Conservation (phyloP, 352 stramenopile species). For the Pythium oligandrum region DNA sequence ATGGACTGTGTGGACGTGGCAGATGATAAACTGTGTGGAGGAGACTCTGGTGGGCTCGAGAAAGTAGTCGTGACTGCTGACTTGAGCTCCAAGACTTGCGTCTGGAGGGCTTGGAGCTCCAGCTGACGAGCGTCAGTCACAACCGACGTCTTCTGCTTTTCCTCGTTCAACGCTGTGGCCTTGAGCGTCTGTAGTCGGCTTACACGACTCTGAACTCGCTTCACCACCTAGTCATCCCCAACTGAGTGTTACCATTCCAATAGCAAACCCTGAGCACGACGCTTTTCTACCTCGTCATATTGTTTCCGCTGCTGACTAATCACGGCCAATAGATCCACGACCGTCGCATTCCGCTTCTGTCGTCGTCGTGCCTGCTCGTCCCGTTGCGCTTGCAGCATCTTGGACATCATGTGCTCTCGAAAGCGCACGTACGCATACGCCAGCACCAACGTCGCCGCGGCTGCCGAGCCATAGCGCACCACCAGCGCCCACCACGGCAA, state of each 20-base stretch:
- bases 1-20: too few relatives aligned
- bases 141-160: too few relatives aligned
- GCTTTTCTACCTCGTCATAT: slow-evolving; percentile 16
- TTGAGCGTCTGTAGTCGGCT: slow-evolving; percentile 12
- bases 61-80: slow-evolving; percentile 1
- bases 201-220: slow-evolving; percentile 11
- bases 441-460: slow-evolving; percentile 17
- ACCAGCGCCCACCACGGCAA: slow-evolving; percentile 9
- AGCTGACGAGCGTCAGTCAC: not conserved
- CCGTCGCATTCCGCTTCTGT: slow-evolving; percentile 2
- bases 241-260: too few relatives aligned
- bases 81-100: slow-evolving; percentile 14
- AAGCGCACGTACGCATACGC: slow-evolving; percentile 19
- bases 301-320: slow-evolving; percentile 17
- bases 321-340: slow-evolving; percentile 10
- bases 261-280: too few relatives aligned
- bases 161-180: slow-evolving; percentile 1
- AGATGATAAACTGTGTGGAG: too few relatives aligned
- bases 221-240: slow-evolving; percentile 6
- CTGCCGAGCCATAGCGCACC: slow-evolving; percentile 10
- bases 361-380: slow-evolving; percentile 3
- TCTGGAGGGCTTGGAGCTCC: slow-evolving; percentile 8
- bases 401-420: slow-evolving; percentile 14
- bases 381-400: slow-evolving; percentile 9
- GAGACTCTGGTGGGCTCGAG: too few relatives aligned